Evolutionary conservation across 139 green algal genomes (phyloP).

Genomic region (Picochlorum sp.): DNA sequence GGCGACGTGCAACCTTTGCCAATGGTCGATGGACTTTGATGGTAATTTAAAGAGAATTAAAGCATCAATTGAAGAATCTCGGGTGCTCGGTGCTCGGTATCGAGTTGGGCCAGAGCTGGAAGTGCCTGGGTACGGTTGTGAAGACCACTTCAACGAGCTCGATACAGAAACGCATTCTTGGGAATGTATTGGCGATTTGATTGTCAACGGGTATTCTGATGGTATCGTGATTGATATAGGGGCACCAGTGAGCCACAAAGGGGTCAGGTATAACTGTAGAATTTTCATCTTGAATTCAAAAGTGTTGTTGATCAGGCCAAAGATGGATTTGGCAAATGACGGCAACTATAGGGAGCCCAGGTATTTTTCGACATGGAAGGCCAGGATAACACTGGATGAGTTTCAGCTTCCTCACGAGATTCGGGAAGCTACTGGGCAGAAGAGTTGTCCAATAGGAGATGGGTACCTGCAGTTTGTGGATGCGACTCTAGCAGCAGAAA

Average conservation of each 20-base stretch:
- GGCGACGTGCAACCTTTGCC: constrained; percentile 93
- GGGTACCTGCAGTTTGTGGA: constrained; percentile 61
- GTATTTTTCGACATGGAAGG: constrained; percentile 86
- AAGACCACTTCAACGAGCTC: constrained; percentile 95
- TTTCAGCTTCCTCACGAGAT: constrained; percentile 58
- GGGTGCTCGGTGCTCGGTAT: constrained; percentile 57
- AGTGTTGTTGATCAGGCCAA: constrained; percentile 89
- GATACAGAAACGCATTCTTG: constrained; percentile 85
- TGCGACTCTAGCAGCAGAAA: constrained; percentile 67
- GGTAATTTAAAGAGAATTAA: constrained; percentile 81
- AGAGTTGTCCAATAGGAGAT: constrained; percentile 73
- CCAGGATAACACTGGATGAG: constrained; percentile 49
- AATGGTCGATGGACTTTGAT: constrained; percentile 96
- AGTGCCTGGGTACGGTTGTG: constrained; percentile 93
- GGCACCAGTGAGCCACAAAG: constrained; percentile 83
- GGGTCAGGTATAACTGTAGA: constrained; percentile 91
- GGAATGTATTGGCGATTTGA: constrained; percentile 47
- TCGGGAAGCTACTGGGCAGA: constrained; percentile 47
- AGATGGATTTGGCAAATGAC: constrained; percentile 89
- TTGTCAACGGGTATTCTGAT: constrained; percentile 53
- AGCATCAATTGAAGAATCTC: constrained; percentile 65
- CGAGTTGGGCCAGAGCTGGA: constrained; percentile 93
- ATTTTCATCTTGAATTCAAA: constrained; percentile 67
- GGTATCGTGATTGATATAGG: constrained; percentile 86
- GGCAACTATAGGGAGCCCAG: constrained; percentile 92